Conservation (phyloP, 345 rosid species). For the Eucalyptus polyanthemos region DNA sequence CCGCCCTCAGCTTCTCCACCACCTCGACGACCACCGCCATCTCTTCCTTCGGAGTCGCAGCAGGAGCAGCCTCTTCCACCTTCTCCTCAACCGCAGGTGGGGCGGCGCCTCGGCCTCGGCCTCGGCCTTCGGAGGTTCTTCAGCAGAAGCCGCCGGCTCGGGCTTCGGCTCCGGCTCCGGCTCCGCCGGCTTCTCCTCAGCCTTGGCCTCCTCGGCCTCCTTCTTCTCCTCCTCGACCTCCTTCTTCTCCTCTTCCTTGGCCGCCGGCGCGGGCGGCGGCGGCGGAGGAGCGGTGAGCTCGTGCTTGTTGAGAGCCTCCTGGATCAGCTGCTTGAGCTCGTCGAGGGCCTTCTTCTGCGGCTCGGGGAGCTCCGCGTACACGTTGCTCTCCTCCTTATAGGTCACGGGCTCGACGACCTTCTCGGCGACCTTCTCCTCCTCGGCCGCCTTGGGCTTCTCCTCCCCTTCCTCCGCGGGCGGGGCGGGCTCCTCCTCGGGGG, state of each 20-base stretch:
- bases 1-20: slow-evolving; percentile 18
- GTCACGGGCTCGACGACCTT: background rate
- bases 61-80: slow-evolving; percentile 33
- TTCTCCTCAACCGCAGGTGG: slow-evolving; percentile 5
- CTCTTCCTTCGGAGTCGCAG: slow-evolving; percentile 8
- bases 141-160: slow-evolving; percentile 1
- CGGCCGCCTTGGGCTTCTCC: background rate
- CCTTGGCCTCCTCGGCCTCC: slow-evolving; percentile 32
- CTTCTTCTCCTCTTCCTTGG: slow-evolving; percentile 1
- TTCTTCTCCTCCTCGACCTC: background rate
- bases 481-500: background rate
- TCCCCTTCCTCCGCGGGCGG: background rate
- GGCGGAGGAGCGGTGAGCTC: background rate
- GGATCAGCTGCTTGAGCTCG: slow-evolving; percentile 5
- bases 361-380: slow-evolving; percentile 7
- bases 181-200: slow-evolving; percentile 45
- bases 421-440: background rate
- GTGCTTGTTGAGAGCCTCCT: slow-evolving; percentile 4
- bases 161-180: background rate
- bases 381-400: slow-evolving; percentile 10
- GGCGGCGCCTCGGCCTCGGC: slow-evolving; percentile 1
- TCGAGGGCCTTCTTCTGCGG: slow-evolving; percentile 10
- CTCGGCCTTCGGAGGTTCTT: background rate
- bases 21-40: slow-evolving; percentile 5
- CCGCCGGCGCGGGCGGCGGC: background rate